Base-by-base conservation (phyloP, 345 rosid genomes). In the Lepidium aucheri region DNA sequence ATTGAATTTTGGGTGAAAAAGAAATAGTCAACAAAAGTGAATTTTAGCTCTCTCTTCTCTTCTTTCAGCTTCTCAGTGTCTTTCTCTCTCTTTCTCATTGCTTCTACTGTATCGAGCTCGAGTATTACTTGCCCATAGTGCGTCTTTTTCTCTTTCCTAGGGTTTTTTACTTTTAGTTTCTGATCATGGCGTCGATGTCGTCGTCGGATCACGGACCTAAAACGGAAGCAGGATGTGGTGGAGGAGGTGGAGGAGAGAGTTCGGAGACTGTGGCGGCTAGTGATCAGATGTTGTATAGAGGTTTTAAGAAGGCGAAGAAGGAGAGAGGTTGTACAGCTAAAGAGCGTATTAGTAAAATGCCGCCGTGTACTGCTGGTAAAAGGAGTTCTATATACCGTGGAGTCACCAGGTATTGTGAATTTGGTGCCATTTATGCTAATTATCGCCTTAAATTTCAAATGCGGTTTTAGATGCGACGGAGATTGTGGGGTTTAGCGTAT, bases 321-420 rank as follows among this genome's bases (percentile, higher is more conserved):
- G 99, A 94, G 72, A 85, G 97, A 80, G 95, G 96, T 1, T 90
- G 97, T 60, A 94, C 99, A 24, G 97, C 99, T 34, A 94, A 94
- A 76, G 99, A 94, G 74, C 96, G 99, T 56, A 94, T 94, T 63
- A 94, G 99, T 70, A 88, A 89, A 74, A 90, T 94, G 99, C 96
- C 95, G 49, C 99, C 97, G 47, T 86, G 96, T 11, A 91, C 99
- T 0, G 97, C 97, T 41, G 99, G 99, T 9, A 94, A 94, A 83
- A 92, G 99, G 73, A 94, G 99, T 69, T 94, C 99, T 51, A 94
- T 94, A 65, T 94, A 94, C 80, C 96, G 99, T 3, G 99, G 99
- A 43, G 99, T 94, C 76, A 94, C 99, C 75, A 90, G 97, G 99
- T 90, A 56, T 41, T 26, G 63, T 34, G 47, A 33, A 4, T 22